Evolutionary conservation across 192 early-diverging fungal species (phyloP).

Genomic region (Powellomyces hirtus): DNA sequence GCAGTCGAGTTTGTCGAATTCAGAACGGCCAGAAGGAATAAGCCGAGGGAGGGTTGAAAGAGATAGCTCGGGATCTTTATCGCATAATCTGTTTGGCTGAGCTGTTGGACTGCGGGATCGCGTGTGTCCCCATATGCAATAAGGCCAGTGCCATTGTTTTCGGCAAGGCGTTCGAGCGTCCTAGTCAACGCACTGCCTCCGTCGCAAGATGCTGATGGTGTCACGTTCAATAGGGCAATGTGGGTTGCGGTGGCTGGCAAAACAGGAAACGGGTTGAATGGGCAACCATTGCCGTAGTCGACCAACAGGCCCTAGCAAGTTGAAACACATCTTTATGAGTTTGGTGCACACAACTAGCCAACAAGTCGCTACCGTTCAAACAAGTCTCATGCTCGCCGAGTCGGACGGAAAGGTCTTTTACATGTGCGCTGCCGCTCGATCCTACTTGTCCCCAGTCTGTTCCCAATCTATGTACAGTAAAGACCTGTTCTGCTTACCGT

Average conservation of each 20-base stretch:
- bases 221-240: constrained; percentile 8
- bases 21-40: neutral
- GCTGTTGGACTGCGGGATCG: neutral
- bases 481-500: neutral
- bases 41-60: constrained; percentile 1
- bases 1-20: neutral
- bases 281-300: constrained; percentile 17
- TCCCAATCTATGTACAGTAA: no score
- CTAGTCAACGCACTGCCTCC: neutral
- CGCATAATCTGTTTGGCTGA: neutral
- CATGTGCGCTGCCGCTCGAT: no score
- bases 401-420: no score
- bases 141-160: neutral
- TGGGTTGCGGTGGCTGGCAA: constrained; percentile 5
- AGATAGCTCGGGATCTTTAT: neutral
- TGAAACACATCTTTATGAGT: no score
- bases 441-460: no score
- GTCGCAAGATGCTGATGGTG: constrained; percentile 1
- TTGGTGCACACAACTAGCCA: no score
- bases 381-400: no score
- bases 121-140: constrained; percentile 1
- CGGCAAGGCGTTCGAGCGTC: neutral
- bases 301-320: constrained; percentile 5
- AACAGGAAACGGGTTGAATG: neutral
- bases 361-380: no score